Evolutionary conservation across 2,329 filamentous ascomycete species (phyloP), one percentile per base, ranked within the genome.

Genomic region (Cytospora piceicola): DNA sequence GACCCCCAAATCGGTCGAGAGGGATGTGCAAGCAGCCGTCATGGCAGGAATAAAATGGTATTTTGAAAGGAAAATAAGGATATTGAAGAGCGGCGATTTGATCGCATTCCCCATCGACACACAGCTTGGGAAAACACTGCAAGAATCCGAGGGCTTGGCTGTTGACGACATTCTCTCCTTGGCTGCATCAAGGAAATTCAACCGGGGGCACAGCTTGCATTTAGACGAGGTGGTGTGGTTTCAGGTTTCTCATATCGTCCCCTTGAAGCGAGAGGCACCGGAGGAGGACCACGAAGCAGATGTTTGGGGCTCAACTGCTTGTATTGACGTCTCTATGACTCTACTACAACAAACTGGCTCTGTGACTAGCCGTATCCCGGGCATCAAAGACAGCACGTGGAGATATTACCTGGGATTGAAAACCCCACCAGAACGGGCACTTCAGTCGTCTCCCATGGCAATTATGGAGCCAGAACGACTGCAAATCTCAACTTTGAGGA

Each of bases 261-360:
- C 83, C 7, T 80, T 80, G 73, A 87, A 80, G 71, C 77, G 73
- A 34, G 71, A 88, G 80, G 71, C 82, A 73, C 72, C 85, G 9
- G 82, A 85, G n/a, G 85, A 88, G 39, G 85, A 86, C 17, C 81
- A 86, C 2, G 84, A 85, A 4, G 86, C 89, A 58, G 89, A 91
- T 61, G 81, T 89, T 11, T 99, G 95, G 95, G 93, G 92, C 46
- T 91, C 91, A 1, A 88, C 94, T 49, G 92, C 91, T 3, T 90
- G 90, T 56, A 92, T 99, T 58, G 94, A 98, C 75, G 91, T 92
- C 54, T 86, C 90, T 8, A 91, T 89, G 66, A 96, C 96, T 4
- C 90, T 93, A 67, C 94, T 98, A 83, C 91, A 94, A 66, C 93
- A 96, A 73, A 93, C 94, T 42, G 95, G 95, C 4, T 96, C 90